Conservation (phyloP, 2,329 filamentous ascomycete genomes). For the Exophiala viscosa region DNA sequence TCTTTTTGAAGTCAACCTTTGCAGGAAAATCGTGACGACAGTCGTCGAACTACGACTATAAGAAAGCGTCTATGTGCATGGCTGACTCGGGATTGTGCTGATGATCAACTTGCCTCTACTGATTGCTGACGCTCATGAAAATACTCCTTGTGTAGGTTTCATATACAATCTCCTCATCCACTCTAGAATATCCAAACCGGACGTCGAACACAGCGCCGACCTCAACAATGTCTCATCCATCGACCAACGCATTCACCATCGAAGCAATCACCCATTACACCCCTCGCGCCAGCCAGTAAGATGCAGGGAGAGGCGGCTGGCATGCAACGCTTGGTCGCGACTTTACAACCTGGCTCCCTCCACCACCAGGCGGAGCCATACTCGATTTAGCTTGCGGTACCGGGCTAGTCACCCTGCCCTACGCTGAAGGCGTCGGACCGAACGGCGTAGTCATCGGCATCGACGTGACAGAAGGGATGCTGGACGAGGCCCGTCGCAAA, state of each 20-base stretch:
- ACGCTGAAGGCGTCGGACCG: slow-evolving; percentile 37
- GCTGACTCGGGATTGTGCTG: too few species aligned
- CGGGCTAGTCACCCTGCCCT: slow-evolving; percentile 41
- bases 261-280: slow-evolving; percentile 30
- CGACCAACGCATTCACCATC: slow-evolving; percentile 2
- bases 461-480: slow-evolving; percentile 42
- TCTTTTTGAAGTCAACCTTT: too few species aligned
- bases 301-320: slow-evolving; percentile 34
- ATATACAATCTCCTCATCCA: too few species aligned
- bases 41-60: too few species aligned
- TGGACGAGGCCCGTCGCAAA: slow-evolving; percentile 33
- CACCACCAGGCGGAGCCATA: slow-evolving; percentile 37
- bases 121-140: too few species aligned
- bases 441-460: slow-evolving; percentile 39
- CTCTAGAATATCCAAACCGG: too few species aligned
- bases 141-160: too few species aligned
- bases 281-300: slow-evolving; percentile 35
- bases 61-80: too few species aligned
- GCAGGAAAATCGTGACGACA: too few species aligned
- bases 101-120: too few species aligned
- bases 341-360: slow-evolving; percentile 32
- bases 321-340: slow-evolving; percentile 40
- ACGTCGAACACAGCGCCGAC: background rate
- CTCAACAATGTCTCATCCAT: background rate
- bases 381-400: slow-evolving; percentile 48